A percentile compares a stretch with the other conserved stretches of the same genome.
These are phyloP conservation scores for Rhododendron ferrugineum DNA, from an alignment of 148 eudicot genomes.

Conservation along the genomic window DNA sequence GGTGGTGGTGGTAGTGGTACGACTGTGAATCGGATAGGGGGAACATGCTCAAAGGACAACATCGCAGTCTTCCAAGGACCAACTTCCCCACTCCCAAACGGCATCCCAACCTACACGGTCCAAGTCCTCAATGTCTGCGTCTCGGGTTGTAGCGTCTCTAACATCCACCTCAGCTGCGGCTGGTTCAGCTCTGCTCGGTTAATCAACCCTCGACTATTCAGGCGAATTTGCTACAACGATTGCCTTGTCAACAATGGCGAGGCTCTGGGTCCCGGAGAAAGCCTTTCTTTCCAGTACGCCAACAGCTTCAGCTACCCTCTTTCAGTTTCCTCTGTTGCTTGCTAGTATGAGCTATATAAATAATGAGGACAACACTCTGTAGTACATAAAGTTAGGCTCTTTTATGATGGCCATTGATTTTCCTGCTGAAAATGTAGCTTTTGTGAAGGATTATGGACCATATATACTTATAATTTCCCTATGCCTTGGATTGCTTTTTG, in stretches of 20 bases:
- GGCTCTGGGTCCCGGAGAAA: conserved; percentile 37
- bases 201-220: conserved; percentile 42
- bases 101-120: conserved; percentile 81
- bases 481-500: background rate
- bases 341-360: conserved; percentile 8
- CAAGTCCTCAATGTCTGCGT: conserved; percentile 55
- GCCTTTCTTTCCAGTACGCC: conserved; percentile 48
- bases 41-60: conserved; percentile 35
- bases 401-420: background rate
- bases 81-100: conserved; percentile 58
- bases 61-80: conserved; percentile 47
- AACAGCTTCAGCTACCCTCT: conserved; percentile 45
- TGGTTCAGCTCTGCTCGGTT: conserved; percentile 73
- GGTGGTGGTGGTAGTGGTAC: background rate
- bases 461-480: background rate
- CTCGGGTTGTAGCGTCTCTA: conserved; percentile 55
- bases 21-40: conserved; percentile 11
- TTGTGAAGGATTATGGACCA: background rate
- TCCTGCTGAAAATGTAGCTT: background rate
- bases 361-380: background rate
- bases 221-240: conserved; percentile 44
- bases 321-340: conserved; percentile 40
- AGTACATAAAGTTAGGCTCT: background rate
- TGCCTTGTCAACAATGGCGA: conserved; percentile 64
- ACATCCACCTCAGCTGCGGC: conserved; percentile 65